Evolutionary conservation across 495 filamentous ascomycete genomes (phyloP).

Genomic region (Bombardia bombarda): DNA sequence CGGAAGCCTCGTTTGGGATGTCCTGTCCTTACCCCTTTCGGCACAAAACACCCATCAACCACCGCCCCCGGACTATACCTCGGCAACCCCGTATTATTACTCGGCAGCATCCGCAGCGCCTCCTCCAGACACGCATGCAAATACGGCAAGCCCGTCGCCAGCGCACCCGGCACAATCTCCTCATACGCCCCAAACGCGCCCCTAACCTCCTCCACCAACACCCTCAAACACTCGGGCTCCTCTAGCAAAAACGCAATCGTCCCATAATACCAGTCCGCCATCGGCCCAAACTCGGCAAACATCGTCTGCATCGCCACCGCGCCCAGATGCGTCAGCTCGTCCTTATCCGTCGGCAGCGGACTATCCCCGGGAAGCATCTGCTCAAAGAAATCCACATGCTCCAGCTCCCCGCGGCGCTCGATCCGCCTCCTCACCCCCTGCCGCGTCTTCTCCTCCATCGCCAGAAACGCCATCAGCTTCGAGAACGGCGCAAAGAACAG

Average conservation of each 20-base stretch:
- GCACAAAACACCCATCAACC: conserved; percentile 16
- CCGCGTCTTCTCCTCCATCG: conserved; percentile 8
- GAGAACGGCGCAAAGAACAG: too few species aligned
- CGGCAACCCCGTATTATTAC: conserved; percentile 5
- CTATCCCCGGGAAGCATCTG: conserved; percentile 11
- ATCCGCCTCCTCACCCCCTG: conserved; percentile 15
- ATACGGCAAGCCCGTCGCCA: conserved; percentile 6
- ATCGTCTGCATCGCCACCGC: conserved; percentile 15
- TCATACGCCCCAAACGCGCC: conserved; percentile 12
- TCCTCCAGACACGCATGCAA: conserved; percentile 15
- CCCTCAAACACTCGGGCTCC: conserved; percentile 3
- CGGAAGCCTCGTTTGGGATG: not conserved
- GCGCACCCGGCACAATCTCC: conserved; percentile 8
- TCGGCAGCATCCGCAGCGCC: conserved; percentile 9
- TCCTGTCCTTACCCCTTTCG: conserved; percentile 13
- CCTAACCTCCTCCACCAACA: conserved; percentile 12
- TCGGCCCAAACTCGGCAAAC: conserved; percentile 15
- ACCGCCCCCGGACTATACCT: conserved; percentile 13
- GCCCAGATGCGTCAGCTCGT: conserved; percentile 13
- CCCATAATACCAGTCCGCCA: conserved; percentile 5
- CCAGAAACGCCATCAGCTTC: too few species aligned
- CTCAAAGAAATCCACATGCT: conserved; percentile 18
- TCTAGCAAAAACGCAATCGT: conserved; percentile 11
- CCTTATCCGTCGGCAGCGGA: conserved; percentile 10
- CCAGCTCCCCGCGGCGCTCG: conserved; percentile 9